These are phyloP conservation scores for Dactylellina sp. DNA, from an alignment of 2,329 filamentous ascomycete genomes.

Conservation along the genomic window DNA sequence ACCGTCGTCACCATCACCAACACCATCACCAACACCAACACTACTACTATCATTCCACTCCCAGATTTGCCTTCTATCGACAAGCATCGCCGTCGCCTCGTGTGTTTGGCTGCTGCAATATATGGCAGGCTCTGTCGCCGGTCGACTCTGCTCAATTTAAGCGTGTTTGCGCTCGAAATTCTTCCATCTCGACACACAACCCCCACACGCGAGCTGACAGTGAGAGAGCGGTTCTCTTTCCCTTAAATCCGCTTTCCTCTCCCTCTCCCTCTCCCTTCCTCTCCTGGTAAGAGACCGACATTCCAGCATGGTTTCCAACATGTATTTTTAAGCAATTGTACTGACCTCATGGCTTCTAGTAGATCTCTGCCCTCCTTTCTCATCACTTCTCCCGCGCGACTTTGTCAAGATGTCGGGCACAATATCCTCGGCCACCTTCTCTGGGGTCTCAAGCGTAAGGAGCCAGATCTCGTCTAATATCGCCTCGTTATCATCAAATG, in stretches of 20 bases:
- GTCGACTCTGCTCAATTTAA: slow-evolving; percentile 39
- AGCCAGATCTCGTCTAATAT: slow-evolving; percentile 8
- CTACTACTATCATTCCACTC: neutral
- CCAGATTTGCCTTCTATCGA: neutral
- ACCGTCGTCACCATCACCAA: neutral
- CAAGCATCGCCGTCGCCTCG: neutral
- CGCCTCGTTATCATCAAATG: slow-evolving; percentile 9
- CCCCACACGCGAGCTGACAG: neutral
- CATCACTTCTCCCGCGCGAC: slow-evolving; percentile 30
- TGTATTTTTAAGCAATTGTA: neutral
- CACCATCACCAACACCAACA: neutral
- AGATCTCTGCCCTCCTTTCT: slow-evolving; percentile 7
- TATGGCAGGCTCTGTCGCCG: slow-evolving; percentile 16
- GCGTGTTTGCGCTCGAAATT: slow-evolving; percentile 32
- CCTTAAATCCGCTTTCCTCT: slow-evolving; percentile 12
- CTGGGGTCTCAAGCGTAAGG: slow-evolving; percentile 9
- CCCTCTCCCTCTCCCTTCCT: neutral
- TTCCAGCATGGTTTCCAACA: slow-evolving; percentile 21
- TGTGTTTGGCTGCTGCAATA: neutral
- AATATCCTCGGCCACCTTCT: slow-evolving; percentile 11
- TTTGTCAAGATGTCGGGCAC: slow-evolving; percentile 26
- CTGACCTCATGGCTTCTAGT: slow-evolving; percentile 12
- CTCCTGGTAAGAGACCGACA: slow-evolving; percentile 18
- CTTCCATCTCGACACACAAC: slow-evolving; percentile 3
- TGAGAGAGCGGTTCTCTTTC: slow-evolving; percentile 8